phyloP scores from a whole-genome alignment of 371 early-diverging fungal genomes.

The Mucor indicus region DNA sequence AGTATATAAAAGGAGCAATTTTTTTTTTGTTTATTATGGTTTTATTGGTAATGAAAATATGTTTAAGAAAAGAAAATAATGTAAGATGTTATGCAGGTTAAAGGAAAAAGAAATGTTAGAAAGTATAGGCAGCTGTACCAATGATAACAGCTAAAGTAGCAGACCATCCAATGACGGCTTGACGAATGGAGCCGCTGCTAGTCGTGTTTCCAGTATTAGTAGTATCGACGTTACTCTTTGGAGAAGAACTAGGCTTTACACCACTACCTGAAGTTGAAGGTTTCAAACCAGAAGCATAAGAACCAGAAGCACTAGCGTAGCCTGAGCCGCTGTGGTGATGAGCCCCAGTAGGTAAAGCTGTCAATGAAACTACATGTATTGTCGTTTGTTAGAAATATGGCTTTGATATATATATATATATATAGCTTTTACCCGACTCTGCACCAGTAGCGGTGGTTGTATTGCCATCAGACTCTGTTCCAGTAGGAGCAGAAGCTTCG shows the following conservation, averaged over 20 bases:
- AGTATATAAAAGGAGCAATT: too few relatives aligned
- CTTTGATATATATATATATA: not conserved
- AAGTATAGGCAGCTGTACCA: not conserved
- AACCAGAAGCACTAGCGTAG: not conserved
- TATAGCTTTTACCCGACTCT: not conserved
- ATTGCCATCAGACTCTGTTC: not conserved
- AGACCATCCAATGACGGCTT: conserved; percentile 2
- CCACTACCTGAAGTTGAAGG: not conserved
- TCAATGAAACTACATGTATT: not conserved
- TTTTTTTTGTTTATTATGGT: too few relatives aligned
- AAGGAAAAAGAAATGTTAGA: too few relatives aligned
- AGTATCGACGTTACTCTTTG: not conserved
- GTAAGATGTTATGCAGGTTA: too few relatives aligned
- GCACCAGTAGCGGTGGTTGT: not conserved
- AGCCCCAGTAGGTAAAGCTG: not conserved
- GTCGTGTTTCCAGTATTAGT: not conserved
- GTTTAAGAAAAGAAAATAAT: too few relatives aligned
- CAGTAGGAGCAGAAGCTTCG: not conserved
- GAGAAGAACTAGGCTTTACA: too few relatives aligned
- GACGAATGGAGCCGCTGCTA: not conserved
- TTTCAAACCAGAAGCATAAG: not conserved
- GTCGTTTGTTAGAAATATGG: too few relatives aligned
- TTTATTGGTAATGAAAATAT: too few relatives aligned
- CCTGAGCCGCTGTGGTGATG: too few relatives aligned
- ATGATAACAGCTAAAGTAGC: not conserved